Conservation (phyloP, 176 grass and related monocot genomes). For the Echinochloa phyllopogon region DNA sequence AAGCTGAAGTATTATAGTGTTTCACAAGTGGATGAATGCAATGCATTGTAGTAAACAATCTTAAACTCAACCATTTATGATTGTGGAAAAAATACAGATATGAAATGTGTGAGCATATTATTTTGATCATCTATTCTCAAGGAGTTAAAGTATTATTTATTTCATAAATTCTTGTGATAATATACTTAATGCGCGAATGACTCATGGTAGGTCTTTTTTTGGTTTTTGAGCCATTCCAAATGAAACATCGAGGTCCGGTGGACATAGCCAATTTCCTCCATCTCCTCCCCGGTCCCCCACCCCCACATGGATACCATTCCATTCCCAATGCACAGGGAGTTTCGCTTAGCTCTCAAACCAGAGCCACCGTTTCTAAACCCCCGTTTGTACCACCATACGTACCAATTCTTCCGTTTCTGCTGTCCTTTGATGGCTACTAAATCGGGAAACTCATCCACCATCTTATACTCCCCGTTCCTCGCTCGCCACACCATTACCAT, state of each 20-base stretch:
- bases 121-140: too few relatives aligned
- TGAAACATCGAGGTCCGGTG: neutral
- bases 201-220: neutral
- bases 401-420: neutral
- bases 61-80: too few relatives aligned
- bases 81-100: too few relatives aligned
- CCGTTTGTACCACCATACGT: neutral
- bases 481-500: neutral
- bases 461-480: conserved; percentile 1
- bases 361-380: neutral
- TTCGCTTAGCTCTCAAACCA: conserved; percentile 11
- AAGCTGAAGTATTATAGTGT: too few relatives aligned
- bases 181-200: too few relatives aligned
- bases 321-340: neutral
- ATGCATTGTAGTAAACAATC: too few relatives aligned
- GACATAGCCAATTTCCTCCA: conserved; percentile 16
- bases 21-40: too few relatives aligned
- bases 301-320: neutral
- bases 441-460: conserved; percentile 31
- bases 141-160: too few relatives aligned
- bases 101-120: too few relatives aligned
- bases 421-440: conserved; percentile 38
- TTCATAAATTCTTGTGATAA: too few relatives aligned
- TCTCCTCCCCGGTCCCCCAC: neutral
- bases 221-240: neutral